A percentile compares a stretch with the other conserved stretches of the same genome.
These are phyloP conservation scores for Pseudocohnilembus persalinus DNA, from an alignment of 169 alveolate genomes.

Conservation along the genomic window DNA sequence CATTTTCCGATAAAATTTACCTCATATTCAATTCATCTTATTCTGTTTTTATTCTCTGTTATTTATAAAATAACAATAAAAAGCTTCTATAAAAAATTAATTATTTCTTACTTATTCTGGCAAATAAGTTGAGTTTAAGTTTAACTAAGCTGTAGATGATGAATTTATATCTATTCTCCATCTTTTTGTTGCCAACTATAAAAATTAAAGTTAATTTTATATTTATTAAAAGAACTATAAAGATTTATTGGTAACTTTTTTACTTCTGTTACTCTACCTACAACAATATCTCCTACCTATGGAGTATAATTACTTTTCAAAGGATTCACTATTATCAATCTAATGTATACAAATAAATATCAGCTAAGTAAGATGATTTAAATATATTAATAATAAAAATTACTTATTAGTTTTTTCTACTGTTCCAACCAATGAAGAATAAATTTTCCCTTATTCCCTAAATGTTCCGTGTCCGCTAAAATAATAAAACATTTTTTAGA, in stretches of 20 bases:
- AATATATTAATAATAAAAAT: neutral
- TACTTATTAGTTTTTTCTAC: constrained; percentile 22
- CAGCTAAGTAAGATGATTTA: no score
- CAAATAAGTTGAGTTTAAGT: constrained; percentile 24
- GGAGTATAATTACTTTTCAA: constrained; percentile 10
- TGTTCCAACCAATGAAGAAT: constrained; percentile 22
- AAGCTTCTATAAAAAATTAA: neutral
- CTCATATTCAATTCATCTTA: constrained; percentile 35
- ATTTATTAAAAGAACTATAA: neutral
- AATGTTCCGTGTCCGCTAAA: constrained; percentile 26
- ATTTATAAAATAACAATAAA: neutral
- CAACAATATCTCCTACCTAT: constrained; percentile 32
- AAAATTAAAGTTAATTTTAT: neutral
- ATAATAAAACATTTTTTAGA: neutral
- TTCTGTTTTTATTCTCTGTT: constrained; percentile 30
- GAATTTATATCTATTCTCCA: constrained; percentile 29
- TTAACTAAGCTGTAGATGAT: neutral
- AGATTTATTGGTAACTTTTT: neutral
- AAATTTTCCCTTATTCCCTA: constrained; percentile 11
- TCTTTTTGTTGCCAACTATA: constrained; percentile 4
- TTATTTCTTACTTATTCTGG: constrained; percentile 3
- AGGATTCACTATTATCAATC: constrained; percentile 16
- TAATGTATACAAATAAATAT: neutral
- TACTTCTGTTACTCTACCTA: constrained; percentile 30
- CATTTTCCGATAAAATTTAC: constrained; percentile 19